Evolutionary conservation across 176 grass and related monocot species (phyloP).

Genomic region (Triticum urartu): DNA sequence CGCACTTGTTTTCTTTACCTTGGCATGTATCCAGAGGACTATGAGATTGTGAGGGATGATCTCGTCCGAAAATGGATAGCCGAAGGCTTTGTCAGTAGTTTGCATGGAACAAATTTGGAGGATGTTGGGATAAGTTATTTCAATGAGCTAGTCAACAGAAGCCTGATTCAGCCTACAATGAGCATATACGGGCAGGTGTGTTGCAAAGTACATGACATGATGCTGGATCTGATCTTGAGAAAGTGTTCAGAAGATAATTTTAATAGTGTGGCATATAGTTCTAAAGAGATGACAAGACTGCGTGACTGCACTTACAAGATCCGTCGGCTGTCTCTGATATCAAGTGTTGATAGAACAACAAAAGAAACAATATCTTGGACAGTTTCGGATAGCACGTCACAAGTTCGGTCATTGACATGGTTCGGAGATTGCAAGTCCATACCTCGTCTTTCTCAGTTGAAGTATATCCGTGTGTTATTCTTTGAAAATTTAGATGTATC

Average conservation of each 20-base stretch:
- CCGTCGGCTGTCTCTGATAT: background rate
- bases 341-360: background rate
- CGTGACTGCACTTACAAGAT: rapidly evolving
- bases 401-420: background rate
- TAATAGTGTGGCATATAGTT: background rate
- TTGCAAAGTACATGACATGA: background rate
- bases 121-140: background rate
- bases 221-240: background rate
- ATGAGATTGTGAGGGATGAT: background rate
- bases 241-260: background rate
- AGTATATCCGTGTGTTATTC: background rate
- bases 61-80: background rate
- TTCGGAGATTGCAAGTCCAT: background rate
- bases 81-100: background rate
- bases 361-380: background rate
- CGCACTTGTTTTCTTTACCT: background rate
- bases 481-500: rapidly evolving
- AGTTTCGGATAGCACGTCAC: background rate
- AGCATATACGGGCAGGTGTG: rapidly evolving
- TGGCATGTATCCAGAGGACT: background rate
- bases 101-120: background rate
- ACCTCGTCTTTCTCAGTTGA: background rate
- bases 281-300: background rate
- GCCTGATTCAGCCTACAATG: background rate
- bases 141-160: background rate